Evolutionary conservation across 805 yeast genomes (phyloP).

Genomic region (Ogataea paradorogensis): DNA sequence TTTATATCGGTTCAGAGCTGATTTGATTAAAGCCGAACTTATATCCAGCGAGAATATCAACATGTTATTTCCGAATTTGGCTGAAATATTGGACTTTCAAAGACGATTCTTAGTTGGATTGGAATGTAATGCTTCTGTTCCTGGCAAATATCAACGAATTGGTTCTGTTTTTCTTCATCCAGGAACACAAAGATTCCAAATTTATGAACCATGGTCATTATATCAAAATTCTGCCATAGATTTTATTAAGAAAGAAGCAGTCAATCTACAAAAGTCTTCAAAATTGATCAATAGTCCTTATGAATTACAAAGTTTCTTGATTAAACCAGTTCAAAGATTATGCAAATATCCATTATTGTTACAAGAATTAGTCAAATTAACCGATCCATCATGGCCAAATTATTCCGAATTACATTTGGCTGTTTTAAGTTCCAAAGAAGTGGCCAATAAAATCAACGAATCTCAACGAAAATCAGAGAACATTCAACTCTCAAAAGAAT

Average conservation of each 20-base stretch:
- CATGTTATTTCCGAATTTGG: conserved; percentile 78
- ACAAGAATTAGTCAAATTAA: conserved; percentile 66
- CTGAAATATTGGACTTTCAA: conserved; percentile 86
- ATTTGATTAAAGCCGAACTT: conserved; percentile 60
- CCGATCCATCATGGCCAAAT: conserved; percentile 50
- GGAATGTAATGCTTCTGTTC: conserved; percentile 80
- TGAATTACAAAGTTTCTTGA: conserved; percentile 83
- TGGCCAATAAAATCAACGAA: conserved; percentile 87
- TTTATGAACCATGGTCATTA: conserved; percentile 92
- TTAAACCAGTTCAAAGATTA: conserved; percentile 95
- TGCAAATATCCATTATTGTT: conserved; percentile 89
- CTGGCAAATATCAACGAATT: conserved; percentile 73
- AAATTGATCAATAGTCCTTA: conserved; percentile 74
- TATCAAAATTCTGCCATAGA: conserved; percentile 88
- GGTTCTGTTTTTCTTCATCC: conserved; percentile 88
- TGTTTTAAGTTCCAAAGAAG: conserved; percentile 69
- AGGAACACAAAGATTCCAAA: conserved; percentile 71
- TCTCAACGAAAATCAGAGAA: conserved; percentile 92
- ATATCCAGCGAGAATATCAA: conserved; percentile 79
- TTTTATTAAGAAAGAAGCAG: conserved; percentile 62
- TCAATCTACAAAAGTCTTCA: conserved; percentile 52
- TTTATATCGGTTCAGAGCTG: conserved; percentile 62
- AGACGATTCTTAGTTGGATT: conserved; percentile 82
- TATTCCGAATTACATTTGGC: conserved; percentile 72
- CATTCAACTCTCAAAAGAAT: conserved; percentile 61